These are phyloP conservation scores for Ustilago hordei DNA, from an alignment of 1,284 basidiomycete genomes.

Conservation along the genomic window DNA sequence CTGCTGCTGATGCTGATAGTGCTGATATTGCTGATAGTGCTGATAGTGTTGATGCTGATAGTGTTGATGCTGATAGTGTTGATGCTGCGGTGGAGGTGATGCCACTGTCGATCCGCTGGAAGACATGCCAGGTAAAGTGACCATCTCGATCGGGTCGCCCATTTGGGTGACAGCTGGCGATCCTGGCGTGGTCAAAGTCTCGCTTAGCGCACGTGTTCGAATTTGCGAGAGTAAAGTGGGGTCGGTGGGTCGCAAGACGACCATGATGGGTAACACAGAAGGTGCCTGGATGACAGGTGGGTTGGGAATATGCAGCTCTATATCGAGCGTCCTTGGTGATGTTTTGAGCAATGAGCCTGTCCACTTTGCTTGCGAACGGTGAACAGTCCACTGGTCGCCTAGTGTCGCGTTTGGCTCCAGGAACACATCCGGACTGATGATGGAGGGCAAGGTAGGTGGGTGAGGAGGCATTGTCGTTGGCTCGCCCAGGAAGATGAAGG, in stretches of 20 bases:
- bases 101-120: conserved; percentile 13
- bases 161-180: conserved; percentile 34
- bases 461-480: conserved; percentile 52
- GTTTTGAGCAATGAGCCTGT: conserved; percentile 53
- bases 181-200: conserved; percentile 37
- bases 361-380: conserved; percentile 58
- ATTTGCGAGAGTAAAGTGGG: conserved; percentile 51
- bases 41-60: too few relatives aligned
- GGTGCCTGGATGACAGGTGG: conserved; percentile 57
- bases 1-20: conserved; percentile 11
- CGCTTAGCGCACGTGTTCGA: conserved; percentile 37
- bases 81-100: conserved; percentile 6
- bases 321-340: conserved; percentile 50
- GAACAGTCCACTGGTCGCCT: conserved; percentile 55
- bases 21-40: too few relatives aligned
- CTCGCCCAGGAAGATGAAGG: conserved; percentile 65
- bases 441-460: conserved; percentile 47
- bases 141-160: conserved; percentile 44
- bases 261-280: conserved; percentile 57
- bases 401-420: conserved; percentile 30
- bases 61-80: conserved; percentile 3
- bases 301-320: conserved; percentile 55
- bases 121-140: conserved; percentile 14
- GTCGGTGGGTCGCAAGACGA: conserved; percentile 60
- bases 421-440: conserved; percentile 53